phyloP scores from a whole-genome alignment of 129 eudicot genomes.

The Dittrichia graveolens region DNA sequence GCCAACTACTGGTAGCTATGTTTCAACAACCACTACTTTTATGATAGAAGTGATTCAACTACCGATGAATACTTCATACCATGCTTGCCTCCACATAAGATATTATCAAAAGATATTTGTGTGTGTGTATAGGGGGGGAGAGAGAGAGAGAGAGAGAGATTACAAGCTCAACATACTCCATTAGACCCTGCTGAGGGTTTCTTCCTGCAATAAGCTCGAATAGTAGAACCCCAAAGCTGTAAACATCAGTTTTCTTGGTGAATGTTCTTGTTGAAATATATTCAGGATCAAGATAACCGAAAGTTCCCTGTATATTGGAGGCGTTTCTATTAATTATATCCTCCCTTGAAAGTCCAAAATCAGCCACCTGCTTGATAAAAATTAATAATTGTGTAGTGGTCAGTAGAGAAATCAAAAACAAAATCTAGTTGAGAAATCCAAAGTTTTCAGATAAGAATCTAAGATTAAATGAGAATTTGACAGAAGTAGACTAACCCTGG shows the following conservation, averaged over 20 bases:
- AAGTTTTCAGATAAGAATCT: conserved; percentile 1
- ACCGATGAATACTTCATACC: conserved; percentile 12
- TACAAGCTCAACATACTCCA: conserved; percentile 96
- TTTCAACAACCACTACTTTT: conserved; percentile 15
- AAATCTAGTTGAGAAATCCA: background rate
- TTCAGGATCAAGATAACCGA: conserved; percentile 97
- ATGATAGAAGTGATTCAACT: conserved; percentile 23
- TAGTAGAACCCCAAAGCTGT: conserved; percentile 87
- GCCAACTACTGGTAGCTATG: conserved; percentile 3
- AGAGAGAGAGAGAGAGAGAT: conserved; percentile 34
- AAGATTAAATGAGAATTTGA: too few relatives aligned
- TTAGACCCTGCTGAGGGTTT: conserved; percentile 94
- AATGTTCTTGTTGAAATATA: conserved; percentile 87
- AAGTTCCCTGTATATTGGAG: conserved; percentile 82
- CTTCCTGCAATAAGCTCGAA: conserved; percentile 90
- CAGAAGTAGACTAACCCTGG: conserved; percentile 61
- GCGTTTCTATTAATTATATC: conserved; percentile 79
- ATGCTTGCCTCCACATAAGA: background rate
- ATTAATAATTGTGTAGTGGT: conserved; percentile 15
- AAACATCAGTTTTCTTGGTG: conserved; percentile 93
- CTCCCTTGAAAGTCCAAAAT: conserved; percentile 97
- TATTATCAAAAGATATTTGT: background rate
- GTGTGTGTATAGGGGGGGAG: background rate
- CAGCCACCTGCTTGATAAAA: conserved; percentile 65
- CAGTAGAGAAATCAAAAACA: conserved; percentile 5